Evolutionary conservation across 768 basidiomycete species (phyloP), one percentile per base, ranked within the genome.

Genomic region (Tylopilus felleus): DNA sequence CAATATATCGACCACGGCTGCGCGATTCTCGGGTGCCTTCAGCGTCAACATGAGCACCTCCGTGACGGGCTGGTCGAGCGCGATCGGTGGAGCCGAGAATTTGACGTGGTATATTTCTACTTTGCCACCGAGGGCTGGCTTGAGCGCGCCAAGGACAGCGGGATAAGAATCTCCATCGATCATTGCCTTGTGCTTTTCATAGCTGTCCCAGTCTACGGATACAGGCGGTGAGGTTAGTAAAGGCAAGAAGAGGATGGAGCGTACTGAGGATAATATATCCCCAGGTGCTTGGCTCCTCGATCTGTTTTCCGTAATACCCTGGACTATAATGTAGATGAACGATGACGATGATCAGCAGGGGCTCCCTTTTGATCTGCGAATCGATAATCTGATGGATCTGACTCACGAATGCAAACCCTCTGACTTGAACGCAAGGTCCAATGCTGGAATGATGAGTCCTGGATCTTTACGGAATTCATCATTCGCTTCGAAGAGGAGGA

Each of bases 161-260:
- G 33, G 4, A 27, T 64, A 63, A 5, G 36, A 27, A 1, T 51
- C 29, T 8, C 17, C 39, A 4, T 57, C 22, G 1, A 61, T 58
- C 29, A 64, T 0, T 0, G 55, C 52, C 35, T 57, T 33, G 54
- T 68, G 68, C n/a, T 56, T 39, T 9, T 68, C 61, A 10, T 49
- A 54, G 35, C 13, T 64, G 13, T 65, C 68, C 66, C 66, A 68
- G 48, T 70, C 68, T 70, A 25, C 9, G 13, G 21, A 42, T 10
- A 23, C 48, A 19, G 25, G 21, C 16, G 3, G 13, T 44, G 5
- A 49, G 16, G 19, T 42, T 14, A 25, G 38, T 17, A 17, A 22
- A 27, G 12, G 22, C 3, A 17, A n/a, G 23, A 8, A 33, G 16
- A 38, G 7, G 8, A 9, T 25, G 23, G 19, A 14, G 47, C 64